Evolutionary conservation across 805 yeast species (phyloP).

Genomic region (Lipomyces sp.): DNA sequence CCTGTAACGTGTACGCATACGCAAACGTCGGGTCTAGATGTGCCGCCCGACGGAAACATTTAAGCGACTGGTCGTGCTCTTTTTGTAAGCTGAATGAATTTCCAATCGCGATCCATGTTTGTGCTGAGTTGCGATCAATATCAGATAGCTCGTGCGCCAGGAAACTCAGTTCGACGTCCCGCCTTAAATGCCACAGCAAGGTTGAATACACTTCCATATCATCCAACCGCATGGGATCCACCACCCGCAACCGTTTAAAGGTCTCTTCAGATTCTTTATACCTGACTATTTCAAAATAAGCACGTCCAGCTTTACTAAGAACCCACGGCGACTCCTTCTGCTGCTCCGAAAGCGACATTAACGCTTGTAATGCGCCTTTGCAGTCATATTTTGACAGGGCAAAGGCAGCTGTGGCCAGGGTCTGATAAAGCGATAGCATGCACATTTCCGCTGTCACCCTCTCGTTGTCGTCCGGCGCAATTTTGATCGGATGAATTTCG

Average conservation of each 20-base stretch:
- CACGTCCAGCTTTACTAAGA: conserved; percentile 73
- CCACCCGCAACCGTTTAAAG: conserved; percentile 63
- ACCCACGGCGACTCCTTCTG: conserved; percentile 84
- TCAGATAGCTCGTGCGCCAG: conserved; percentile 81
- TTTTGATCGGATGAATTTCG: conserved; percentile 9
- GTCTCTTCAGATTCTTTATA: conserved; percentile 74
- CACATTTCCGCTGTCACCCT: conserved; percentile 31
- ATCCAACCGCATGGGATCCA: conserved; percentile 77
- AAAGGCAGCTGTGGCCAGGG: conserved; percentile 32
- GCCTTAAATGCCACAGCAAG: conserved; percentile 87
- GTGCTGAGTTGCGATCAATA: conserved; percentile 66
- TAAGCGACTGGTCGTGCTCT: conserved; percentile 88
- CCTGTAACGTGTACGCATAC: conserved; percentile 90
- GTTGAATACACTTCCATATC: conserved; percentile 95
- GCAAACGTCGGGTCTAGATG: conserved; percentile 71
- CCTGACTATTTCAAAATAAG: conserved; percentile 85
- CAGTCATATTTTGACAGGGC: conserved; percentile 63
- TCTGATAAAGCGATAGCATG: conserved; percentile 32
- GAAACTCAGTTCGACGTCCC: conserved; percentile 75
- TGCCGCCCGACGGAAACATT: conserved; percentile 80
- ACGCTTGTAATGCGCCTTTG: conserved; percentile 71
- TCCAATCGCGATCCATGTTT: conserved; percentile 92
- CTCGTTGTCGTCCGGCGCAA: conserved; percentile 32
- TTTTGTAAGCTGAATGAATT: conserved; percentile 80
- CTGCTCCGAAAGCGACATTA: conserved; percentile 65